phyloP scores from a whole-genome alignment of 257 asterid genomes.

The Rehmannia glutinosa region DNA sequence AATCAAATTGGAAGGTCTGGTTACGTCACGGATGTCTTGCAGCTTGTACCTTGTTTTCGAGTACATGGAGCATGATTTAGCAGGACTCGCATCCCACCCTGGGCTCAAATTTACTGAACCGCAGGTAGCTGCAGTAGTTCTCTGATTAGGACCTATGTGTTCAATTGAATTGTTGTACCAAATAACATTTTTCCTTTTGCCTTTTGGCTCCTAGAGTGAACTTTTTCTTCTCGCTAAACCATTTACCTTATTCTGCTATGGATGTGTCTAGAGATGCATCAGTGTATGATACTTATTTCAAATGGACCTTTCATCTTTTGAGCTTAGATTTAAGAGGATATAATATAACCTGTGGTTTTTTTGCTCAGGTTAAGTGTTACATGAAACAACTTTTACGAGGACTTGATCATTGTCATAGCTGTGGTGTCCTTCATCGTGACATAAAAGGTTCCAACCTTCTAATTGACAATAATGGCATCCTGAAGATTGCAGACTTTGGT shows the following conservation, averaged over 20 bases:
- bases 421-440: slow-evolving; percentile 87
- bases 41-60: slow-evolving; percentile 91
- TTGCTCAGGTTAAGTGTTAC: slow-evolving; percentile 79
- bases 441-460: slow-evolving; percentile 93
- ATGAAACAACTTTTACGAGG: slow-evolving; percentile 83
- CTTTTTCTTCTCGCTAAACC: no score
- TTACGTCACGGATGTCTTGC: slow-evolving; percentile 94
- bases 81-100: slow-evolving; percentile 88
- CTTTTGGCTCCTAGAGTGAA: not conserved
- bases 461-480: slow-evolving; percentile 76
- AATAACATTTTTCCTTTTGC: not conserved
- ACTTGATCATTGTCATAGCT: slow-evolving; percentile 85
- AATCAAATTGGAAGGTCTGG: slow-evolving; percentile 87
- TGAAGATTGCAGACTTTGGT: slow-evolving; percentile 95
- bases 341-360: not conserved
- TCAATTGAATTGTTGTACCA: not conserved
- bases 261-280: no score
- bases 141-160: not conserved
- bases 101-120: slow-evolving; percentile 81
- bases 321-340: slow-evolving; percentile 4
- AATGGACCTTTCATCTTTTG: no score
- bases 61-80: slow-evolving; percentile 97
- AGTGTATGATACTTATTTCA: no score
- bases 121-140: slow-evolving; percentile 47
- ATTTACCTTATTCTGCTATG: no score